Evolutionary conservation across 2,329 filamentous ascomycete genomes (phyloP), one percentile per base, ranked within the genome.

Genomic region (Myotisia sp.): DNA sequence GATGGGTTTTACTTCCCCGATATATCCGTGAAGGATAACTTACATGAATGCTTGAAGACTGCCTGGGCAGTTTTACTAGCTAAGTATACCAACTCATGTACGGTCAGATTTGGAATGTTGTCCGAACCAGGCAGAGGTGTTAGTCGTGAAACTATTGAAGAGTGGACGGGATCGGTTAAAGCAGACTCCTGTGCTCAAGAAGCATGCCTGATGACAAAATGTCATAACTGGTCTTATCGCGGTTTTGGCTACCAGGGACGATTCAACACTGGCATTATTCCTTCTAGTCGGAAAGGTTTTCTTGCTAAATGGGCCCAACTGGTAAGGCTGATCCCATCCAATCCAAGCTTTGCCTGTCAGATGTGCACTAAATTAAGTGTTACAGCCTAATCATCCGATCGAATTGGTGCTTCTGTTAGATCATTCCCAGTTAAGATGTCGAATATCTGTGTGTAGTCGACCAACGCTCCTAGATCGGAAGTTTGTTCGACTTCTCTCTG

Each of bases 1-100:
- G 8, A 24, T 24, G 22, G 3, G 22, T 24, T 24, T 24, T 8
- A 24, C 2, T 9, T 24, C 12, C 22, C 22, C 12, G 12, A 12
- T 24, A 24, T 24, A 24, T 8, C 22, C 22, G 12, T 12, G 8
- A 24, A 24, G 22, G 22, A 24, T 2, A 24, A 12, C 22, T 9
- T 24, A 12, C 22, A 9, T 24, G 8, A 24, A 24, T 24, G 12
- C 12, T 3, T 24, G 12, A 24, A 24, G 22, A 24, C 22, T 24
- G 29, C 22, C 18, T 37, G 39, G 35, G 16, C 36, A 16, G 28
- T 37, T 13, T n/a, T 37, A 22, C 30, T 37, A 12, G 30, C 29
- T 5, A 33, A 17, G 10, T 37, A 37, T 18, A 29, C 16, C 13
- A 29, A 29, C 20, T 24, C 26, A 9, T 10, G 10, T 17, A 23